Evolutionary conservation across 2,329 filamentous ascomycete genomes (phyloP).

Genomic region (Capronia epimyces): DNA sequence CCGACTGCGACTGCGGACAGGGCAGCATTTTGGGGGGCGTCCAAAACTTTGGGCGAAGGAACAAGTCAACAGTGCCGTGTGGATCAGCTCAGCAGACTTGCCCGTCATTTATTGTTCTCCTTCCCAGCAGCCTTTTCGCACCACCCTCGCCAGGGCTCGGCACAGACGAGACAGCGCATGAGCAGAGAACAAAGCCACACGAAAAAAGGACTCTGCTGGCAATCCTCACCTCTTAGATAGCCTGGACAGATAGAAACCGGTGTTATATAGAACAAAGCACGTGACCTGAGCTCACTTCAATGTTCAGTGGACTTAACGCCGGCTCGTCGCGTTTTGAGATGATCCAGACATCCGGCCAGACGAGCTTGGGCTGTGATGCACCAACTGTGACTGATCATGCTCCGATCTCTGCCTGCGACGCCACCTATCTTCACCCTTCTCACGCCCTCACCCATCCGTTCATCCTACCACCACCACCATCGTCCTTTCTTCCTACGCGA

Average conservation of each 20-base stretch:
- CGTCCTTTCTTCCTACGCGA: constrained; percentile 14
- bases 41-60: constrained; percentile 15
- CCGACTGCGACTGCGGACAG: background rate
- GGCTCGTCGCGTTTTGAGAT: constrained; percentile 14
- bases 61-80: constrained; percentile 19
- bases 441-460: constrained; percentile 20
- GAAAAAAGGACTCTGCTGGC: background rate
- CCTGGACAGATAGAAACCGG: constrained; percentile 7
- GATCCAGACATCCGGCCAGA: constrained; percentile 22
- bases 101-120: constrained; percentile 13
- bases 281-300: constrained; percentile 12
- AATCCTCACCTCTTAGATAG: constrained; percentile 7
- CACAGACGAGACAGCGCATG: background rate
- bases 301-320: constrained; percentile 12
- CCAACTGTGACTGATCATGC: constrained; percentile 24
- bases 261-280: constrained; percentile 17
- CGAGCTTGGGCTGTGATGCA: constrained; percentile 24
- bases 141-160: constrained; percentile 1
- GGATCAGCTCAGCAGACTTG: constrained; percentile 16
- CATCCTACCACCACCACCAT: constrained; percentile 12
- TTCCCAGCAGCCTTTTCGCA: constrained; percentile 8
- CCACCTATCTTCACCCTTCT: constrained; percentile 18
- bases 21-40: constrained; percentile 1
- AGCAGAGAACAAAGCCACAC: background rate
- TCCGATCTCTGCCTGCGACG: constrained; percentile 17